These are phyloP conservation scores for Arthroderma uncinatum DNA, from an alignment of 2,329 filamentous ascomycete species.

Conservation along the genomic window DNA sequence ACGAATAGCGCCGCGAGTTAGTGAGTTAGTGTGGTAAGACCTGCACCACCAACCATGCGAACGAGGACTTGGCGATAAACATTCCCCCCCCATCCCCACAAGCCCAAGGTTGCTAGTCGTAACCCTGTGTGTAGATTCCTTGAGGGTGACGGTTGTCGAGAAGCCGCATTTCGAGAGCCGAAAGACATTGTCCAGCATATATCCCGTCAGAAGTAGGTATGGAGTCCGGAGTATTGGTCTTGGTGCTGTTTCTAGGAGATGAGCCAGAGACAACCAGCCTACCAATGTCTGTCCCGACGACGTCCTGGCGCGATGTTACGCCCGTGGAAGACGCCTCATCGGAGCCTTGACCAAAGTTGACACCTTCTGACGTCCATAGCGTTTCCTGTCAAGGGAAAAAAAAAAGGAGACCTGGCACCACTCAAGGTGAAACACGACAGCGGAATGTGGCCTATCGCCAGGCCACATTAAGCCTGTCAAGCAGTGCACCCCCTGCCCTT, in stretches of 20 bases:
- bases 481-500: background rate
- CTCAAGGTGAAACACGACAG: constrained; percentile 4
- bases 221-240: too few species aligned
- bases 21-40: constrained; percentile 2
- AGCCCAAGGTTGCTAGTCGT: background rate
- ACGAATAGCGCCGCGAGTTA: constrained; percentile 1
- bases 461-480: background rate
- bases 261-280: too few species aligned
- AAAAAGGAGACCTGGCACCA: background rate
- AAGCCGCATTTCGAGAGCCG: background rate
- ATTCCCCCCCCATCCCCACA: background rate
- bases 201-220: too few species aligned
- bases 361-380: background rate
- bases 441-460: background rate
- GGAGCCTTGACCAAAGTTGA: constrained; percentile 1
- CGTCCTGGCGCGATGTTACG: background rate
- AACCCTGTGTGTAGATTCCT: background rate
- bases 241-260: too few species aligned
- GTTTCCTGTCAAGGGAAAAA: background rate
- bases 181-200: too few species aligned
- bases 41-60: constrained; percentile 5
- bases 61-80: background rate
- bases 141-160: background rate
- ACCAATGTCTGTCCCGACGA: background rate
- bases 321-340: background rate